Conservation (phyloP, 2,329 filamentous ascomycete species). For the Microascus cirrosus region DNA sequence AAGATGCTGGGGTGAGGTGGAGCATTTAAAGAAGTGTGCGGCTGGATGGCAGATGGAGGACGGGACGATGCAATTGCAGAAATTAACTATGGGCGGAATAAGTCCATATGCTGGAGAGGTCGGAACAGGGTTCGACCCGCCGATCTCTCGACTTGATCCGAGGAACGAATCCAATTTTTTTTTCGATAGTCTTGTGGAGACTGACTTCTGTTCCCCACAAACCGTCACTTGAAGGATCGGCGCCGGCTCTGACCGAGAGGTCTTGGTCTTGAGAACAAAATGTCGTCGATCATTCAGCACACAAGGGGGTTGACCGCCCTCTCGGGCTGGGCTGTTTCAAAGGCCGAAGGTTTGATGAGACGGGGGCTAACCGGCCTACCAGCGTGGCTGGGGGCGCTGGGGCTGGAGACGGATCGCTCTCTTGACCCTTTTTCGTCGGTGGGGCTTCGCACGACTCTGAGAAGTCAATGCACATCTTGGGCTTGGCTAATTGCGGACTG, state of each 20-base stretch:
- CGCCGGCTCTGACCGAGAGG: neutral
- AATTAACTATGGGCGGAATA: too few relatives aligned
- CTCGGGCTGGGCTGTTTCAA: neutral
- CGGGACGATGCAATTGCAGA: too few relatives aligned
- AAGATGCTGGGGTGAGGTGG: too few relatives aligned
- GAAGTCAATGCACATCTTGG: neutral
- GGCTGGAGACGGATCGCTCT: neutral
- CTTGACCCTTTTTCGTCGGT: neutral
- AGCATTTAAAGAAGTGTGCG: too few relatives aligned
- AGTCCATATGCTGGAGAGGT: too few relatives aligned
- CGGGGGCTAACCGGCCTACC: neutral
- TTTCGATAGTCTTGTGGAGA: too few relatives aligned
- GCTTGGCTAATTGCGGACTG: neutral
- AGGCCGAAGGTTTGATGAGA: neutral
- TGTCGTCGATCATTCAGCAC: neutral
- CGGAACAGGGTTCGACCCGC: too few relatives aligned
- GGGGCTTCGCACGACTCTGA: neutral
- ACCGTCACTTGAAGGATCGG: too few relatives aligned
- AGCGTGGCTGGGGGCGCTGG: neutral
- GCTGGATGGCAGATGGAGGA: too few relatives aligned
- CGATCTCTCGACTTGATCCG: too few relatives aligned
- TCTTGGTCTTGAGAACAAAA: neutral
- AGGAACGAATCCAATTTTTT: too few relatives aligned
- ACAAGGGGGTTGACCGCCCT: neutral
- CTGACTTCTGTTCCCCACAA: too few relatives aligned